Evolutionary conservation across 345 rosid species (phyloP).

Genomic region (Brassica napus): DNA sequence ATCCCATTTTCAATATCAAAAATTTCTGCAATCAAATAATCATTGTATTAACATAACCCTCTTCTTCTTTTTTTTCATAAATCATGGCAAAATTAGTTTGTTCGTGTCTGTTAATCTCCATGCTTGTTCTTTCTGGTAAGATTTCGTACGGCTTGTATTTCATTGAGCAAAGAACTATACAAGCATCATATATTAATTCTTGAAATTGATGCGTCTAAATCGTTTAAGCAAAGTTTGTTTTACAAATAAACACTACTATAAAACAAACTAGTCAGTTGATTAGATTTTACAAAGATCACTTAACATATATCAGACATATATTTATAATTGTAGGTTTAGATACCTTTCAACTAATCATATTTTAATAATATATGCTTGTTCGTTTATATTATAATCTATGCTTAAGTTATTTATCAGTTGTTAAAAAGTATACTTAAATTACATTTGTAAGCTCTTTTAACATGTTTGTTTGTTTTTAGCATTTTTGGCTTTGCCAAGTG

Average conservation of each 20-base stretch:
- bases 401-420: background rate
- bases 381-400: background rate
- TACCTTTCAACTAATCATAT: background rate
- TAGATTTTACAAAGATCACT: background rate
- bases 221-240: background rate
- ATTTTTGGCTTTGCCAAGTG: slow-evolving; percentile 20
- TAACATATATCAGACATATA: background rate
- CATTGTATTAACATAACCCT: background rate
- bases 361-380: background rate
- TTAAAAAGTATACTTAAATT: background rate
- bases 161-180: background rate
- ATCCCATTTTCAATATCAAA: background rate
- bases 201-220: background rate
- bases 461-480: background rate
- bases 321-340: background rate
- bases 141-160: background rate
- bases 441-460: background rate
- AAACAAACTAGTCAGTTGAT: background rate
- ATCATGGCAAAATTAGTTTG: slow-evolving; percentile 10
- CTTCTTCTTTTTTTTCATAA: background rate
- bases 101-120: slow-evolving; percentile 17
- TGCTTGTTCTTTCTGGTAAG: slow-evolving; percentile 16
- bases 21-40: background rate
- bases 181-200: background rate
- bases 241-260: background rate